Conservation (phyloP, 129 eudicot genomes). For the carrot (Daucus carota) region DH1_v3.0 NC_030385.2:515001-515500, state of each 20-base stretch:
- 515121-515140: no score
- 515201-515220: slow-evolving; percentile 72
- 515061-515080: no score
- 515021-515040: no score
- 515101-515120: no score
- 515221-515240: slow-evolving; percentile 63
- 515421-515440: slow-evolving; percentile 42
- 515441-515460: slow-evolving; percentile 53
- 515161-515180: slow-evolving; percentile 32
- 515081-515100: no score
- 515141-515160: neutral
- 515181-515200: slow-evolving; percentile 79
- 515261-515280: neutral
- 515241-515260: slow-evolving; percentile 4
- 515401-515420: slow-evolving; percentile 71
- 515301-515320: no score
- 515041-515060: no score
- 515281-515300: neutral
- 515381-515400: slow-evolving; percentile 76
- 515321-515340: slow-evolving; percentile 37
- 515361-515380: slow-evolving; percentile 56
- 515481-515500: no score
- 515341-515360: slow-evolving; percentile 83
- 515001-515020: no score
- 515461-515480: no score